Base-by-base conservation (phyloP, 2,329 filamentous ascomycete genomes). In the Peltaster fructicola region DNA sequence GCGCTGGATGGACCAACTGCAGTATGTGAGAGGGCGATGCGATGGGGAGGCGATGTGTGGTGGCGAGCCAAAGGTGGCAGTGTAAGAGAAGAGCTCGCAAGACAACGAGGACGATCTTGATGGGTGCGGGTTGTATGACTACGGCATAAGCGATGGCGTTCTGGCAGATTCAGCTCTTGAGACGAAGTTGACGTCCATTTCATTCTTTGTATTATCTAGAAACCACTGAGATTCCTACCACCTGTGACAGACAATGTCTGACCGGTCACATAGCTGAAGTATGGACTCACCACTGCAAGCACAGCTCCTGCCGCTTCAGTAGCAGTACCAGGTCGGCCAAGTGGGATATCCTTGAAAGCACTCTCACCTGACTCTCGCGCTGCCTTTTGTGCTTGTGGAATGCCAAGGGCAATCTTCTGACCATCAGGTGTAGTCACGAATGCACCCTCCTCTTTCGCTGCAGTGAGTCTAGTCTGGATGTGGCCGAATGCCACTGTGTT, bases 31-130 rank as follows among this genome's bases (percentile, higher is more conserved):
- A 66, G 88, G 25, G 53, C 82, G 32, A 69, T 93, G 47, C 63
- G 82, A 43, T 95, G 84, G 80, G 76, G 82, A 24, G 82, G 79
- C 7, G 85, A 95, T 52, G 66, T 91, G 6, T 98, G 88, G 88
- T 92, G 80, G 72, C 72, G 68, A 38, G 82, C 82, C 0, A 79
- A 70, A 26, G 84, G 84, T 1, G 79, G 71, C 8, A 66, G 65
- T 28, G 69, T 65, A 9, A 53, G 65, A 30, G 59, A 64, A 38
- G 43, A 58, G 33, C 28, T 49, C 27, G 42, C 41, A 18, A 45
- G 40, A 27, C 40, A 41, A n/a, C n/a, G n/a, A n/a, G n/a, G n/a
- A n/a, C n/a, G n/a, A n/a, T n/a, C n/a, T n/a, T 31, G 35, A 41
- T 26, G 30, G 23, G 17, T 22, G 8, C n/a, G 17, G n/a, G 9